Conservation (phyloP, 73 alveolate species). For the Tetrahymena borealis region DNA sequence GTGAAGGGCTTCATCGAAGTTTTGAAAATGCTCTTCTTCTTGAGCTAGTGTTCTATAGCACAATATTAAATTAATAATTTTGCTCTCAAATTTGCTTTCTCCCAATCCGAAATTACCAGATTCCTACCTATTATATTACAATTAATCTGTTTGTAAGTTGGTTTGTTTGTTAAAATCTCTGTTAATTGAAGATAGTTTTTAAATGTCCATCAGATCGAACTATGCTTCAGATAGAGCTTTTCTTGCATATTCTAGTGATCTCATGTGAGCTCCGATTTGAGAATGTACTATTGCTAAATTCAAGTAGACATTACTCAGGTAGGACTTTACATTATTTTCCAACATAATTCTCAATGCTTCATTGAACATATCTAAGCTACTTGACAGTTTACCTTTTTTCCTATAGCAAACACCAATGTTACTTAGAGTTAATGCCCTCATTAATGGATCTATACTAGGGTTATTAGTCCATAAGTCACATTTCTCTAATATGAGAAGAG, state of each 20-base stretch:
- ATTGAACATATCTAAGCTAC: not conserved
- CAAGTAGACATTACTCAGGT: not conserved
- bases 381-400: not conserved
- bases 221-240: not conserved
- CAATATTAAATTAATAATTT: not conserved
- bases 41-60: not conserved
- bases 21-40: not conserved
- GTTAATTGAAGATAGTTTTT: not conserved
- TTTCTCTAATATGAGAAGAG: not conserved
- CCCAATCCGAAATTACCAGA: not conserved
- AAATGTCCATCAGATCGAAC: not conserved
- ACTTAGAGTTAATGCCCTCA: not conserved
- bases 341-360: not conserved
- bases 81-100: not conserved
- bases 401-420: not conserved
- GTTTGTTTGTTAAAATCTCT: not conserved
- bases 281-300: not conserved
- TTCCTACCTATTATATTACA: not conserved
- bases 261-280: not conserved
- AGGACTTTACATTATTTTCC: not conserved
- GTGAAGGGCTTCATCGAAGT: not conserved
- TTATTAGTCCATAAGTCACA: not conserved
- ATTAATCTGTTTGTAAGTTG: not conserved
- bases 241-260: not conserved
- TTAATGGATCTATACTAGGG: not conserved